Conservation (phyloP, 2,329 filamentous ascomycete genomes). For the Diplodia corticola region DNA sequence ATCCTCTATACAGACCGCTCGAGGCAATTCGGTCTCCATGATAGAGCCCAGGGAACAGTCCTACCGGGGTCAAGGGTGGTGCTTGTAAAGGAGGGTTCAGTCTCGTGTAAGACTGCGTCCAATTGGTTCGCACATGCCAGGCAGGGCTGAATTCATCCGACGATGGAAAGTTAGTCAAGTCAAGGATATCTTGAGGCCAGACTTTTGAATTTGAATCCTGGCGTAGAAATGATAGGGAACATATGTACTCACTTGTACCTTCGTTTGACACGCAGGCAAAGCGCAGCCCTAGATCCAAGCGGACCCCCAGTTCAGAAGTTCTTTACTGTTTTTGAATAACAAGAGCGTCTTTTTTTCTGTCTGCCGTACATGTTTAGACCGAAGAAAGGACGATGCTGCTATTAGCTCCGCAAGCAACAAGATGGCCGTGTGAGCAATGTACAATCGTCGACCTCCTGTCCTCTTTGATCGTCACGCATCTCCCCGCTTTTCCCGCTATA, state of each 20-base stretch:
- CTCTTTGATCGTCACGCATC: background rate
- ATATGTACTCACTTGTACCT: background rate
- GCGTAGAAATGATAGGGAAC: background rate
- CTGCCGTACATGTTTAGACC: background rate
- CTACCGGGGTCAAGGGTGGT: background rate
- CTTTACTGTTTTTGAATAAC: background rate
- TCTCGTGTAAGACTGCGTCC: background rate
- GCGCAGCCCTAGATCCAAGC: background rate
- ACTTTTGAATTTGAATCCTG: background rate
- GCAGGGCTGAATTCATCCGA: too few relatives aligned
- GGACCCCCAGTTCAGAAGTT: background rate
- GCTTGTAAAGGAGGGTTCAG: too few relatives aligned
- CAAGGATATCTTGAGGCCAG: background rate
- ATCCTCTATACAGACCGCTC: background rate
- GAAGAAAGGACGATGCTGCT: background rate
- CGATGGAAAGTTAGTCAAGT: background rate
- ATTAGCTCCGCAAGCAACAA: background rate
- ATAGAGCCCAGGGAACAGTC: background rate
- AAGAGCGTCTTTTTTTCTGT: background rate
- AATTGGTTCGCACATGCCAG: background rate
- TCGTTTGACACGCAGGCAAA: background rate
- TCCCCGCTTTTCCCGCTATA: background rate
- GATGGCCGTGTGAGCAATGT: conserved; percentile 1
- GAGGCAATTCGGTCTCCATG: background rate
- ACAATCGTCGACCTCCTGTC: background rate